Base-by-base conservation (phyloP, 495 filamentous ascomycete species). In the Bathelium albidoporum region DNA sequence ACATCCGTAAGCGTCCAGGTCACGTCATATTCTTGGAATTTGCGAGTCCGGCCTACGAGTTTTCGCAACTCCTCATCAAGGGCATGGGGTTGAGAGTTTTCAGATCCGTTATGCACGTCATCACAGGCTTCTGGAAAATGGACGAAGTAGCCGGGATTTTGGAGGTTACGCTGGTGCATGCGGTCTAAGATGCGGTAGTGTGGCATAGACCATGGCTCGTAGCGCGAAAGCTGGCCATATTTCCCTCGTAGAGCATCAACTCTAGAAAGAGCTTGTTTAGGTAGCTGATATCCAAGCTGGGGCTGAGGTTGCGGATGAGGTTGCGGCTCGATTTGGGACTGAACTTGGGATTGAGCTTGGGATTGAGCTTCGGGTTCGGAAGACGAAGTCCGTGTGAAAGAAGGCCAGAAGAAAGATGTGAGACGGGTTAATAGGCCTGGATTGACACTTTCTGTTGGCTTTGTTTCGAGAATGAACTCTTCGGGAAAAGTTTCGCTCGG, bases 181-280 rank as follows among this genome's bases (percentile, higher is more conserved):
- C 29, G 41, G 49, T 73, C 68, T 5, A 73, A 64, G 16, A 62
- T 63, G 39, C 64, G 68, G 66, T 72, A 73, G 58, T 73, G 72
- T 7, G 68, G 66, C 26, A 66, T 64, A 18, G 72, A 71, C 72
- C 72, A 73, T 3, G 70, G 72, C 39, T 72, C 63, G 32, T 66
- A 39, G 26, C 65, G 65, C 22, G 72, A 68, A 5, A 73, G 66
- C 5, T 36, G 62, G 1, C 41, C 34, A 29, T 62, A 49, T 20
- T 43, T 62, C 9, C 14, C 16, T 14, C 16, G 41, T 9, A 62
- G 26, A 29, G 60, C 60, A 9, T 39, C n/a, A n/a, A 28, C 29
- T 20, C 43, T 49, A 3, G 32, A 14, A 28, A 14, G 5, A 16
- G 24, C 36, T 22, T 26, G 32, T 52, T 64, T 32, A 32, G 65